Conservation (phyloP, 2,329 filamentous ascomycete species). For the Scopulariopsis brevicaulis region DNA sequence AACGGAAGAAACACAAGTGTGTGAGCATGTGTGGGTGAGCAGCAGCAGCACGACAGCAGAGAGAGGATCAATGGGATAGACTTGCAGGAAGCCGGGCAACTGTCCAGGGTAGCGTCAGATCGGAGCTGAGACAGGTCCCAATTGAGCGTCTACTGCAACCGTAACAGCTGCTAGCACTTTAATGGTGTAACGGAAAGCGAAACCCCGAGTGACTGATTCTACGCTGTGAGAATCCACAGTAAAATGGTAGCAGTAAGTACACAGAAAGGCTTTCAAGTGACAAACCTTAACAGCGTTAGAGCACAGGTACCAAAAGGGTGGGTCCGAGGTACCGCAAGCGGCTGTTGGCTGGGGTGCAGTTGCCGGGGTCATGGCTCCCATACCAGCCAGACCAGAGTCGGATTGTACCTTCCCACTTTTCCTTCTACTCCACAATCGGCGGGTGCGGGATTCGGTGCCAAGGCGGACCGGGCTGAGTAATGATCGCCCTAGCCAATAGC, state of each 20-base stretch:
- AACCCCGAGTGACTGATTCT: neutral
- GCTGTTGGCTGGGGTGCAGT: slow-evolving; percentile 4
- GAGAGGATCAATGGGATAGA: slow-evolving; percentile 5
- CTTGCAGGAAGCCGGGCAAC: slow-evolving; percentile 3
- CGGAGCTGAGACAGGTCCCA: slow-evolving; percentile 3
- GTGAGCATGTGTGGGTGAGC: slow-evolving; percentile 4
- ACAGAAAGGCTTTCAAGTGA: neutral
- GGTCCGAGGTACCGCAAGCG: neutral
- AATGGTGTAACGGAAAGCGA: too few species aligned
- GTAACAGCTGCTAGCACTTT: neutral
- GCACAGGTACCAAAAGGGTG: neutral
- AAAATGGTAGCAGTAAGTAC: neutral
- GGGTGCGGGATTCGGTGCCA: neutral
- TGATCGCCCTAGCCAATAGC: neutral
- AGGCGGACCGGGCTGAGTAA: neutral
- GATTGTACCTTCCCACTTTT: neutral
- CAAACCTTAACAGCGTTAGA: slow-evolving; percentile 1
- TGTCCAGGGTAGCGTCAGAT: neutral
- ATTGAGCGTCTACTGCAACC: neutral
- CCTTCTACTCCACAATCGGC: neutral
- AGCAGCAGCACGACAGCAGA: slow-evolving; percentile 4
- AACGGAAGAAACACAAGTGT: slow-evolving; percentile 5
- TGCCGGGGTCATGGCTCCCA: slow-evolving; percentile 3
- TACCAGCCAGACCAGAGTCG: neutral
- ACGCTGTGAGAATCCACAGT: too few species aligned